Conservation (phyloP, 2,329 filamentous ascomycete genomes). For the Penicillium sp. region DNA sequence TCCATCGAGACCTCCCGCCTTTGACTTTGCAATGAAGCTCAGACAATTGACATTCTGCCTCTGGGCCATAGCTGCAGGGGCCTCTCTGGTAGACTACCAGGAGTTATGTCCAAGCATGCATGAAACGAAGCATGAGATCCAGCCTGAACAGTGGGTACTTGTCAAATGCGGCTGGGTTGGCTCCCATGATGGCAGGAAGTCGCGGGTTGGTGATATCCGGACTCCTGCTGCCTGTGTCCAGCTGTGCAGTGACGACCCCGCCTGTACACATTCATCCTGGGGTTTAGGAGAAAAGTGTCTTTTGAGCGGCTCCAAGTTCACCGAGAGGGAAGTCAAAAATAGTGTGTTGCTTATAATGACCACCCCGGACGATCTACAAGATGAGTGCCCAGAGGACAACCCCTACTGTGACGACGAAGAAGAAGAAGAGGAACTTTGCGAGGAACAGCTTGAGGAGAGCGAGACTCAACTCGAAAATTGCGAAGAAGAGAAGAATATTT, state of each 20-base stretch:
- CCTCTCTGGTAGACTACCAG: background rate
- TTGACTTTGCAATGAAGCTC: background rate
- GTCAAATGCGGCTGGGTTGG: background rate
- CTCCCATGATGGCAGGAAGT: background rate
- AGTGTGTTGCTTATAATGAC: background rate
- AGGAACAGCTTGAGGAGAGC: background rate
- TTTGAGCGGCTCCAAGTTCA: background rate
- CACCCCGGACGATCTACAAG: background rate
- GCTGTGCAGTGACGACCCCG: background rate
- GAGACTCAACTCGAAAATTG: background rate
- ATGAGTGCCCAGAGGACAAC: background rate
- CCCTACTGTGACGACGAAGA: background rate
- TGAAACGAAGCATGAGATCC: background rate
- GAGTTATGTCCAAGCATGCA: background rate
- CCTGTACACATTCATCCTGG: background rate
- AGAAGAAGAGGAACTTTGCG: background rate
- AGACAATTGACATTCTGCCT: background rate
- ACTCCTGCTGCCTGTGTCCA: background rate
- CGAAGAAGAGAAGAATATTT: background rate
- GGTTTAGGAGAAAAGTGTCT: background rate
- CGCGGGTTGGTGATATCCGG: background rate
- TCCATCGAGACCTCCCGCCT: too few relatives aligned
- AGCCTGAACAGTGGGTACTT: background rate
- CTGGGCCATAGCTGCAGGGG: background rate
- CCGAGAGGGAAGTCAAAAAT: background rate